Evolutionary conservation across 139 green algal genomes (phyloP), one percentile per base, ranked within the genome.

Genomic region (Chlamydomonas sp.): DNA sequence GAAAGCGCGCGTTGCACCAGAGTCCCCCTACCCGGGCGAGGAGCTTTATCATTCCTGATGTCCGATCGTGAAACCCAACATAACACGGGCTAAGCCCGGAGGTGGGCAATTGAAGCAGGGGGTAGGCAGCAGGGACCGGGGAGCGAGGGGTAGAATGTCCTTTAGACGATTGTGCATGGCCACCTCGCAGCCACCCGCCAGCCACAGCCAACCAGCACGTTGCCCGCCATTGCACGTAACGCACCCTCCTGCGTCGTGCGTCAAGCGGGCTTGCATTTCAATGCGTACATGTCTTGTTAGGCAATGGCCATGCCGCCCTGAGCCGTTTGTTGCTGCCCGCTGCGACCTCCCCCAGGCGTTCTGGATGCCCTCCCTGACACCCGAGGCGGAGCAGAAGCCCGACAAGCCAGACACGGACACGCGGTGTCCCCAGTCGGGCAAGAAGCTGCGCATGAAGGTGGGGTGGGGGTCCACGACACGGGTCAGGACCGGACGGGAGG

Each of bases 401-500:
- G 94, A 95, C 2, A 97, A 97, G 92, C 95, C 96, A 14, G 92
- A 96, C 78, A 92, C 81, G 6, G 80, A 93, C 77, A 98, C 96
- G 5, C 88, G 90, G 49, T 99, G 97, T 87, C 97, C 97, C 3
- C 94, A 94, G 69, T 96, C 87, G 20, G 90, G 95, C 18, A 96
- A 97, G 90, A 96, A 95, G 91, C 92, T 99, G 61, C 90, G 92
- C 60, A 92, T 98, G 59, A 98, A 98, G 88, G 95, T 86, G 69
- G 2, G 81, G 58, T 64, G 6, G 18, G 1, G 31, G 31, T 49
- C 31, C 31, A 49, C 31, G 31, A 49, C 31, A 97, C 77, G 90
- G 95, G 12, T 15, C 3, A 31, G 67, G 8, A 15, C 67, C 14
- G 67, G 67, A 73, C 14, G 67, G 20, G 67, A 18, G 14, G 67